A percentile compares a stretch with the other conserved stretches of the same genome.
These are phyloP conservation scores for Globisporangium perplexum DNA, from an alignment of 352 stramenopile species.

Conservation along the genomic window DNA sequence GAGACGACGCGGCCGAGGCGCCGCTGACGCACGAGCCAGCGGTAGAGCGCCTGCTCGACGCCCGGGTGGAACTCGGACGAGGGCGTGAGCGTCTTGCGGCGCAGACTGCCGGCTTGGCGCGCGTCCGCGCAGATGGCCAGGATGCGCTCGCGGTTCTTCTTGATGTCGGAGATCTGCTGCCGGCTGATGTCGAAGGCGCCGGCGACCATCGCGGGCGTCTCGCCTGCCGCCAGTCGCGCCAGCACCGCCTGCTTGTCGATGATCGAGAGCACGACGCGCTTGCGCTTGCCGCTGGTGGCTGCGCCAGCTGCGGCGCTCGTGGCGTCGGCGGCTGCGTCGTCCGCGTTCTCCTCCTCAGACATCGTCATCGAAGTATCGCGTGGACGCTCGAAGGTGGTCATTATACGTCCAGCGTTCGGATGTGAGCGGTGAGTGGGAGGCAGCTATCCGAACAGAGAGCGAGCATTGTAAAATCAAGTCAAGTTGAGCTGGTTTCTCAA, in stretches of 20 bases:
- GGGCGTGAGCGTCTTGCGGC: constrained; percentile 67
- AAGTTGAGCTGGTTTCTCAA: too few relatives aligned
- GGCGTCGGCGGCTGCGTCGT: not conserved
- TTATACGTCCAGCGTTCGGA: too few relatives aligned
- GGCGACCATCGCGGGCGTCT: constrained; percentile 60
- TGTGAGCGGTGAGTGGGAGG: too few relatives aligned
- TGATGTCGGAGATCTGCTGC: constrained; percentile 83
- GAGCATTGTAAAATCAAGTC: too few relatives aligned
- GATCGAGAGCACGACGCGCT: constrained; percentile 79
- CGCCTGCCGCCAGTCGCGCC: constrained; percentile 56
- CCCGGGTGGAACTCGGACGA: constrained; percentile 66
- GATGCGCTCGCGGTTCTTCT: constrained; percentile 81
- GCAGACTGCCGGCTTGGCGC: constrained; percentile 64
- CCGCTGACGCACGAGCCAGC: constrained; percentile 73
- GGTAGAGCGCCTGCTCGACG: constrained; percentile 80
- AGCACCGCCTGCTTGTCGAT: constrained; percentile 83
- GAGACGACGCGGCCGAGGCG: constrained; percentile 39
- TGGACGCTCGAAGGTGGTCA: too few relatives aligned
- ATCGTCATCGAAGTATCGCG: too few relatives aligned
- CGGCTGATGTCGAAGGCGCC: constrained; percentile 62
- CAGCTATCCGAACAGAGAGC: too few relatives aligned
- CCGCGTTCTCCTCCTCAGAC: too few relatives aligned
- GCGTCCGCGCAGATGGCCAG: constrained; percentile 70
- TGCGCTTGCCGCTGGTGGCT: constrained; percentile 36
- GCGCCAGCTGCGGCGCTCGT: not conserved